Conservation (phyloP, 805 yeast species). For the Zygosaccharomyces kombuchaensis region DNA sequence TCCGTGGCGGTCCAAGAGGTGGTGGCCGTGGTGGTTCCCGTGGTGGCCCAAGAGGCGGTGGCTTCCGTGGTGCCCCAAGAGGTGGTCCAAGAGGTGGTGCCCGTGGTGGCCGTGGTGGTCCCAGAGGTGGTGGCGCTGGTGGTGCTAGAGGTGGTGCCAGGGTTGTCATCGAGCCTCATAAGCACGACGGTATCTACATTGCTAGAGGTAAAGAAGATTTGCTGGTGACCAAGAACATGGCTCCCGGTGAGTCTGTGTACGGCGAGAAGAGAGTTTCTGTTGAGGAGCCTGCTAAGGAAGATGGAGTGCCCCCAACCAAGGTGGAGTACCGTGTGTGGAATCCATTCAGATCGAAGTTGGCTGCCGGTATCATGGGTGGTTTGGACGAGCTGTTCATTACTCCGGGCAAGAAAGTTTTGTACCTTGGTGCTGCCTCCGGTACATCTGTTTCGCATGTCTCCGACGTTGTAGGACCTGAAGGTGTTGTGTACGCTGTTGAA, state of each 20-base stretch:
- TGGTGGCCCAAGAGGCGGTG: constrained; percentile 62
- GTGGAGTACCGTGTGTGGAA: constrained; percentile 99
- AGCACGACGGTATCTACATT: constrained; percentile 98
- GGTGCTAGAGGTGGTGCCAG: constrained; percentile 91
- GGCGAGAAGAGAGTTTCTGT: constrained; percentile 95
- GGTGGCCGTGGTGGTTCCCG: constrained; percentile 40
- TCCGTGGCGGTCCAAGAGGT: constrained; percentile 45
- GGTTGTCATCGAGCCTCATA: constrained; percentile 97
- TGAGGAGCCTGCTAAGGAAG: constrained; percentile 89
- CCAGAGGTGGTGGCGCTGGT: constrained; percentile 50
- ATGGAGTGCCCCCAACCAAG: constrained; percentile 86
- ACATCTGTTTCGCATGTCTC: constrained; percentile 98
- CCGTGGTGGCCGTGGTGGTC: constrained; percentile 47
- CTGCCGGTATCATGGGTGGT: constrained; percentile 99
- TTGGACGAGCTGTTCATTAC: constrained; percentile 94
- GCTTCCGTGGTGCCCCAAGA: constrained; percentile 62
- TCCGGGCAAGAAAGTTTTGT: constrained; percentile 96
- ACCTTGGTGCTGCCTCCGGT: constrained; percentile 99
- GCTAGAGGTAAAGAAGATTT: constrained; percentile 99
- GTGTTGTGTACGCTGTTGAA: constrained; percentile 97
- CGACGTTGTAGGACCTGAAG: constrained; percentile 98
- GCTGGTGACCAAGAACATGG: constrained; percentile 91
- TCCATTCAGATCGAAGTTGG: constrained; percentile 99
- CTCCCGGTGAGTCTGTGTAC: constrained; percentile 98
- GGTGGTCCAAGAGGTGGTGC: constrained; percentile 49